These are phyloP conservation scores for Suhomyces terraborum DNA, from an alignment of 1,139 yeast genomes.

Conservation along the genomic window DNA sequence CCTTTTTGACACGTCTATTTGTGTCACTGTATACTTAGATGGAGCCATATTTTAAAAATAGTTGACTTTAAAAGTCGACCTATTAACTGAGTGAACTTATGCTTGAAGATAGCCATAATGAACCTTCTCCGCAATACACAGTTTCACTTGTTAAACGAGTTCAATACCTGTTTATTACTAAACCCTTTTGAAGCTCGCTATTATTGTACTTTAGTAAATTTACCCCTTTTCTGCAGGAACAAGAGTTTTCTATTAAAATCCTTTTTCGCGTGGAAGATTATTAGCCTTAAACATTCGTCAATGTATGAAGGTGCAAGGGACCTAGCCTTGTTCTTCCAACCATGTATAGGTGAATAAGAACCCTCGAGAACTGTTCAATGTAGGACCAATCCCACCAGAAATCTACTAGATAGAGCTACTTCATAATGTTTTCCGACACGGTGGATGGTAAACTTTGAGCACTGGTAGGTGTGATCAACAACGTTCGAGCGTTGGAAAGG, in stretches of 20 bases:
- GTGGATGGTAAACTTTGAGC: not conserved
- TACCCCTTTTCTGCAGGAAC: constrained; percentile 1
- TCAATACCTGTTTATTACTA: no score
- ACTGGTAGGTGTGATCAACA: not conserved
- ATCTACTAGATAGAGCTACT: no score
- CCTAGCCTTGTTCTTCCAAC: not conserved
- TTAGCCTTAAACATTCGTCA: not conserved
- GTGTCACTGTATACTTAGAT: no score
- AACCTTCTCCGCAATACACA: no score
- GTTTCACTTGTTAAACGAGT: no score
- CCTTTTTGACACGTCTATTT: not conserved
- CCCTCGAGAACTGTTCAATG: not conserved
- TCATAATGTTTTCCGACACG: not conserved
- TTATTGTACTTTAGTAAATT: no score
- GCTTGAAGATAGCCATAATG: no score
- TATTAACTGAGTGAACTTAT: no score
- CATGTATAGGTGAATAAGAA: no score
- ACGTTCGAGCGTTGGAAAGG: constrained; percentile 4
- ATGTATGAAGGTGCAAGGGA: not conserved
- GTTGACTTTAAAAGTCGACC: no score
- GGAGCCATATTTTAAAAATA: no score
- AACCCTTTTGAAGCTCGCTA: no score
- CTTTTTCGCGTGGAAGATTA: not conserved
- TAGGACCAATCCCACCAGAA: not conserved
- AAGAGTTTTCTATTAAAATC: not conserved